Conservation (phyloP, 495 filamentous ascomycete genomes). For the Lophium mytilinum region DNA sequence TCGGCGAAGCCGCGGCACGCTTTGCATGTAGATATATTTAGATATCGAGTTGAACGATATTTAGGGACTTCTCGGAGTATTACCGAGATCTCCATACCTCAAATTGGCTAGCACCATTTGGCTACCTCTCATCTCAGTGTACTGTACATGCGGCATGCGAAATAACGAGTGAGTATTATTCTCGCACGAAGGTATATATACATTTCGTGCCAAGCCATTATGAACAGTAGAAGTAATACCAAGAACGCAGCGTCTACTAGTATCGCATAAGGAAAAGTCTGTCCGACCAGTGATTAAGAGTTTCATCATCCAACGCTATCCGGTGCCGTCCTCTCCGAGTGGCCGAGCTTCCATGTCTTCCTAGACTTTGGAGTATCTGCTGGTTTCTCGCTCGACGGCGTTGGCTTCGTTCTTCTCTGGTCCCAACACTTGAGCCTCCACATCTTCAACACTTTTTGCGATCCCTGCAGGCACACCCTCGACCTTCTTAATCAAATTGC, state of each 20-base stretch:
- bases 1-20: neutral
- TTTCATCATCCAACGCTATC: neutral
- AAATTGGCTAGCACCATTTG: no score
- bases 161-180: neutral
- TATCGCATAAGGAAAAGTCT: neutral
- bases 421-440: neutral
- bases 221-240: no score
- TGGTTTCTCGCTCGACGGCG: neutral
- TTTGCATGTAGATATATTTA: neutral
- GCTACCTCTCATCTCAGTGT: no score
- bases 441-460: neutral
- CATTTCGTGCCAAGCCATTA: no score
- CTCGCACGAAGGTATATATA: neutral
- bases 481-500: conserved; percentile 48
- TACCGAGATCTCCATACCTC: neutral
- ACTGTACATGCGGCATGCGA: neutral
- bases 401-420: neutral
- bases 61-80: neutral
- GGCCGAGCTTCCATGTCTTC: neutral
- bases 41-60: neutral
- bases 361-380: neutral
- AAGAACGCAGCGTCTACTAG: no score
- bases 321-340: neutral
- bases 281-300: neutral
- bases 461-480: conserved; percentile 45